Evolutionary conservation across 345 rosid species (phyloP).

Genomic region (Lepidium africanum): DNA sequence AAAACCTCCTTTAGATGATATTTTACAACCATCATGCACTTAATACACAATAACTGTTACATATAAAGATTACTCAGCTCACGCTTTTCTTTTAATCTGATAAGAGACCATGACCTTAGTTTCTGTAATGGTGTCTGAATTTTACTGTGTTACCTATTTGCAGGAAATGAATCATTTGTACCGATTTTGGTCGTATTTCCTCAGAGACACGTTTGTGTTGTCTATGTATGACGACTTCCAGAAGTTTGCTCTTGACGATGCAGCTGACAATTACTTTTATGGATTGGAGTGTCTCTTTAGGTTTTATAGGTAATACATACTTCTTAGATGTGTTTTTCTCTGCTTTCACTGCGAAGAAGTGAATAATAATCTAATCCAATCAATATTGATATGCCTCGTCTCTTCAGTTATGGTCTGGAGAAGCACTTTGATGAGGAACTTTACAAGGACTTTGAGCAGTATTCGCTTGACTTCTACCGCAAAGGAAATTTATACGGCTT

Average conservation of each 20-base stretch:
- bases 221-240: constrained; percentile 85
- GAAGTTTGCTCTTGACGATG: constrained; percentile 83
- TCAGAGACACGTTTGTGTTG: constrained; percentile 63
- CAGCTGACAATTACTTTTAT: constrained; percentile 70
- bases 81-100: background rate
- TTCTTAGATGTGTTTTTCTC: background rate
- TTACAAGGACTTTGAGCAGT: constrained; percentile 79
- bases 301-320: constrained; percentile 69
- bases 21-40: background rate
- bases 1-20: background rate
- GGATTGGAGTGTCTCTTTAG: constrained; percentile 96
- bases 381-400: background rate
- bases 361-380: background rate
- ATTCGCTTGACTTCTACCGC: constrained; percentile 68
- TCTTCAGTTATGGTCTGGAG: constrained; percentile 91
- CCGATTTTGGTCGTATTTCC: constrained; percentile 95
- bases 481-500: constrained; percentile 87
- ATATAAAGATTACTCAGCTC: background rate
- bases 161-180: constrained; percentile 98
- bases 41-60: background rate
- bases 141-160: constrained; percentile 19
- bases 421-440: constrained; percentile 62
- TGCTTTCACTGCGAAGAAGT: background rate
- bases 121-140: background rate
- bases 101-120: background rate